Evolutionary conservation across 1,284 basidiomycete species (phyloP).

Genomic region (Coniferiporia weirii): DNA sequence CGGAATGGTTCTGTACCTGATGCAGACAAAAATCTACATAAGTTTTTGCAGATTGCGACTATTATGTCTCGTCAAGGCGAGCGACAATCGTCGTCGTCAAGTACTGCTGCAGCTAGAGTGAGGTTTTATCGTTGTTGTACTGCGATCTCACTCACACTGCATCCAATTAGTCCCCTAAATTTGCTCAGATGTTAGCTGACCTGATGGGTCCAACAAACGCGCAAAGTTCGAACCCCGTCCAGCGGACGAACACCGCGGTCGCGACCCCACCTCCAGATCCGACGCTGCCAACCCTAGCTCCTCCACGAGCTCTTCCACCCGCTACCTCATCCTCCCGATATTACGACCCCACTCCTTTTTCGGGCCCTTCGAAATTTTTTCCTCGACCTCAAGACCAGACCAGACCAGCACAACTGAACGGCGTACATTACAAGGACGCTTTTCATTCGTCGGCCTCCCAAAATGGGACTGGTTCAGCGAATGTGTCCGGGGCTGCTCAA

Average conservation of each 20-base stretch:
- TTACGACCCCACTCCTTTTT: too few relatives aligned
- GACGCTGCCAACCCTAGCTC: background rate
- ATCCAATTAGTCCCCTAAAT: background rate
- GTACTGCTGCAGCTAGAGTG: background rate
- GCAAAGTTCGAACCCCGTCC: background rate
- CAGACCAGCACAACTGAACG: background rate
- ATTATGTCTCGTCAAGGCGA: too few relatives aligned
- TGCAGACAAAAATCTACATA: background rate
- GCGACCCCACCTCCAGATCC: too few relatives aligned
- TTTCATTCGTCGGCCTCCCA: background rate
- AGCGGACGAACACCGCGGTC: background rate
- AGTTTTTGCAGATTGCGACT: background rate
- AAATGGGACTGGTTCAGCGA: background rate
- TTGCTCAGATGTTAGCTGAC: background rate
- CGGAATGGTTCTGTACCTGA: too few relatives aligned
- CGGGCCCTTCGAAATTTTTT: background rate
- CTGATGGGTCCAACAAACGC: background rate
- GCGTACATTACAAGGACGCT: background rate
- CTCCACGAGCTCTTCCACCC: background rate
- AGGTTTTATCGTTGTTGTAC: background rate
- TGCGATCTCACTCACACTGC: background rate
- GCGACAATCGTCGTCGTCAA: too few relatives aligned
- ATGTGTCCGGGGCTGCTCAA: background rate
- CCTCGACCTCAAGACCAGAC: background rate
- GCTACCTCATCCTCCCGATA: too few relatives aligned